Evolutionary conservation across 768 basidiomycete species (phyloP), one percentile per base, ranked within the genome.

Genomic region (Boletus fagicola): DNA sequence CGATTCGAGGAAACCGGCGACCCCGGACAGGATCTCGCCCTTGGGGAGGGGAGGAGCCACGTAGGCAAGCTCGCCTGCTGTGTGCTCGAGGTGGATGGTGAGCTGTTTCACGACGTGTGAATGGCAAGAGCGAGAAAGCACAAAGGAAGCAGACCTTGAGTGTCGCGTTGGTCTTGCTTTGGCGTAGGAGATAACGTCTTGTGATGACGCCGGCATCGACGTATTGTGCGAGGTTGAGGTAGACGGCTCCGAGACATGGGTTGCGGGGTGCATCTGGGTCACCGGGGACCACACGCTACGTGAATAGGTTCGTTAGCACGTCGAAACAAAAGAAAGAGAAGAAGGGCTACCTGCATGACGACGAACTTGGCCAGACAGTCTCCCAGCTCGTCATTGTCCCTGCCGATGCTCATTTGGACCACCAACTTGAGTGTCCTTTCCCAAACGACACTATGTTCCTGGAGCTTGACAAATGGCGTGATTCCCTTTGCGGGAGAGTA

Each of bases 151-250:
- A 45, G 44, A 88, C 86, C 77, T 87, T 87, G 48, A 92, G 76
- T 7, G 85, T 87, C 1, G 90, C 88, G 62, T 92, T 92, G 39
- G 84, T 89, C 72, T 88, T 90, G 63, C 86, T 89, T 63, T 88
- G 81, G 48, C 82, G 76, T 6, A 91, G 72, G 8, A 90, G 76
- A 70, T 90, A 88, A 7, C 83, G 77, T 18, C 90, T 77, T 11
- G 83, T 83, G 26, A 90, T 78, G 30, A 69, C 67, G 9, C 82
- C 81, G 1, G 74, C 81, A 47, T 80, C 77, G 15, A 84, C 86
- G 62, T 90, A 92, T 65, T 91, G 86, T 0, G 90, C 85, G 2
- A 92, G 77, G 65, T 92, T 87, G 56, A 92, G 77, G 62, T 82
- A 78, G 8, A 91, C 77, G 7, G 77, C 77, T 3, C 90, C 90